These are phyloP conservation scores for Pythium volutum DNA, from an alignment of 352 stramenopile species.

Conservation along the genomic window DNA sequence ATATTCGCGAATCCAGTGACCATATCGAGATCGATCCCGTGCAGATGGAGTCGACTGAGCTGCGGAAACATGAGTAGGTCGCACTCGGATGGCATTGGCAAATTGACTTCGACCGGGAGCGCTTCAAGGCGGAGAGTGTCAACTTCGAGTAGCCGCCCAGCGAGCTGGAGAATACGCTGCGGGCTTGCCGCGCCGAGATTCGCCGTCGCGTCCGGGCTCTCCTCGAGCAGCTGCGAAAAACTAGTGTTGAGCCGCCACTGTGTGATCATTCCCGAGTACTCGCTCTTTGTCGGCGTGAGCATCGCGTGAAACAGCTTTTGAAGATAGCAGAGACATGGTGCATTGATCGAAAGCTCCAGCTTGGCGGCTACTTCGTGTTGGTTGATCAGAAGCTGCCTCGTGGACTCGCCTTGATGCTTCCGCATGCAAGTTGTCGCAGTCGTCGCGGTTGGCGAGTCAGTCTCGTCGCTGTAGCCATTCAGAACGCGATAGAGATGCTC, in stretches of 20 bases:
- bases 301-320: slow-evolving; percentile 16
- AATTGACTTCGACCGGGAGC: neutral
- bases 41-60: slow-evolving; percentile 3
- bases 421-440: neutral
- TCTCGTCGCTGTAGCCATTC: neutral
- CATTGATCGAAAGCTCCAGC: slow-evolving; percentile 1
- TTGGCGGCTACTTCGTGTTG: neutral
- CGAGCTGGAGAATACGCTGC: slow-evolving; percentile 12
- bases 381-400: neutral
- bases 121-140: slow-evolving; percentile 6
- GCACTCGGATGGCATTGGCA: slow-evolving; percentile 10
- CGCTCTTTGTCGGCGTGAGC: slow-evolving; percentile 6
- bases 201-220: neutral
- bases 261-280: slow-evolving; percentile 3
- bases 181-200: slow-evolving; percentile 14
- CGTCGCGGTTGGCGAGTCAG: neutral
- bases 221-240: slow-evolving; percentile 1
- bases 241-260: slow-evolving; percentile 16
- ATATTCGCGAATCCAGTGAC: neutral
- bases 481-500: slow-evolving; percentile 12
- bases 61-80: slow-evolving; percentile 11
- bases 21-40: neutral
- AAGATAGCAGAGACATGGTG: slow-evolving; percentile 16
- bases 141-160: slow-evolving; percentile 10
- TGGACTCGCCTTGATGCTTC: neutral